phyloP scores from a whole-genome alignment of 139 green algal species.

The Gonium pectorale region DNA sequence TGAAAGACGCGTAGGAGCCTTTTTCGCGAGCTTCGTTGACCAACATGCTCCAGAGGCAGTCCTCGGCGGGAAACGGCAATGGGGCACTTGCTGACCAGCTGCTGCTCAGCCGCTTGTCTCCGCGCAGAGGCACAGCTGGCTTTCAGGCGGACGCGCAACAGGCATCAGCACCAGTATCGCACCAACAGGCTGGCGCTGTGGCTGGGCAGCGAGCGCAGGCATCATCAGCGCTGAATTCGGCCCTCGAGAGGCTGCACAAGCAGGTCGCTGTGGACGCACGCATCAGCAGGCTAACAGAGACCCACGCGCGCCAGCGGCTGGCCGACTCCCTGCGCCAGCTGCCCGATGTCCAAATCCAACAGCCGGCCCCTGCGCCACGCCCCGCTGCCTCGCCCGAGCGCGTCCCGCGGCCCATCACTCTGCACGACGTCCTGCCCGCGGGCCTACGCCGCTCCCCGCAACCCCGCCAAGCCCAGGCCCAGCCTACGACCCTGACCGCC shows the following conservation, averaged over 20 bases:
- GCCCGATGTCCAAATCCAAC: too few relatives aligned
- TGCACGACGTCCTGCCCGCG: conserved; percentile 18
- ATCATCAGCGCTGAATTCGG: too few relatives aligned
- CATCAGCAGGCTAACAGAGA: too few relatives aligned
- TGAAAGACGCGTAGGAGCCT: too few relatives aligned
- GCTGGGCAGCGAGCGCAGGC: too few relatives aligned
- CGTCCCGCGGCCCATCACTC: not conserved
- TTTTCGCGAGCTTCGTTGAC: too few relatives aligned
- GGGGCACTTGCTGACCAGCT: not conserved
- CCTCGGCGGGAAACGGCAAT: not conserved
- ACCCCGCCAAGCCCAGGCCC: not conserved
- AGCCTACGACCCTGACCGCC: not conserved
- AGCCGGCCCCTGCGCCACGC: not conserved
- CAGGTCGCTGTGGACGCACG: conserved; percentile 11
- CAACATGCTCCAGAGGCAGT: too few relatives aligned
- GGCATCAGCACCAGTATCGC: too few relatives aligned
- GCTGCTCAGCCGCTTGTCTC: not conserved
- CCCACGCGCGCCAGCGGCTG: too few relatives aligned
- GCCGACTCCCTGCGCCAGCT: conserved; percentile 6
- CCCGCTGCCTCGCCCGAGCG: not conserved
- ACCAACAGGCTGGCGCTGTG: too few relatives aligned
- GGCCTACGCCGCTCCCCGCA: not conserved
- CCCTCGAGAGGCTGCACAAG: conserved; percentile 7
- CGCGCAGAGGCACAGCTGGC: too few relatives aligned
- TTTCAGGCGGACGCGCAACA: too few relatives aligned